Evolutionary conservation across 2,329 filamentous ascomycete genomes (phyloP).

Genomic region (Alternaria sp.): DNA sequence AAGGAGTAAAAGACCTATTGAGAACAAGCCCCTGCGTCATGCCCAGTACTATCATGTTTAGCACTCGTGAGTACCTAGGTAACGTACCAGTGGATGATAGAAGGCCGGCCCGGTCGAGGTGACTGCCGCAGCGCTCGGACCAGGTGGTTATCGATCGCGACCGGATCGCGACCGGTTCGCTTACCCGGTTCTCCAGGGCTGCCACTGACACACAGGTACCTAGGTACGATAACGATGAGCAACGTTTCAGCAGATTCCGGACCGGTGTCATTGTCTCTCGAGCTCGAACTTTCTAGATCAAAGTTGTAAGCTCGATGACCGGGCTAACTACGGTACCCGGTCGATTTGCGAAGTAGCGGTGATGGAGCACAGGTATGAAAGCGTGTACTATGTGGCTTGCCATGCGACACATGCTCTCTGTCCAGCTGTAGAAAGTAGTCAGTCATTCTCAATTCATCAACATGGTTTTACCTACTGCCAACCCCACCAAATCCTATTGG

Average conservation of each 20-base stretch:
- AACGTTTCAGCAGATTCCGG: background rate
- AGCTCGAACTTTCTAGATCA: background rate
- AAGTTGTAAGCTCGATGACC: background rate
- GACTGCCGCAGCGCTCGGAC: background rate
- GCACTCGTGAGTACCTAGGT: too few species aligned
- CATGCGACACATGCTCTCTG: background rate
- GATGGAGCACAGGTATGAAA: background rate
- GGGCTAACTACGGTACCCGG: background rate
- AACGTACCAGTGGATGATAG: background rate
- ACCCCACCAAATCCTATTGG: conserved; percentile 19
- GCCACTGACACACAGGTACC: background rate
- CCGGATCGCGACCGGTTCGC: background rate
- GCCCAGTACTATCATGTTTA: background rate
- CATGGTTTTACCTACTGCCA: conserved; percentile 12
- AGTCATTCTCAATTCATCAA: background rate
- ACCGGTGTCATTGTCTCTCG: background rate
- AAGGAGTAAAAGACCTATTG: background rate
- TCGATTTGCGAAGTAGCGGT: background rate
- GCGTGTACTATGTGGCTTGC: background rate
- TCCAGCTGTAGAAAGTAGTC: background rate
- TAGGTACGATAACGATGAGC: background rate
- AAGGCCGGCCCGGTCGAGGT: background rate
- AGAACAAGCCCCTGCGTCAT: background rate
- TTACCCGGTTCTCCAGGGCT: background rate
- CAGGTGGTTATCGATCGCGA: background rate